A percentile compares a stretch with the other conserved stretches of the same genome.
phyloP scores from a whole-genome alignment of 2,329 filamentous ascomycete species.

The Aspergillus floridensis region DNA sequence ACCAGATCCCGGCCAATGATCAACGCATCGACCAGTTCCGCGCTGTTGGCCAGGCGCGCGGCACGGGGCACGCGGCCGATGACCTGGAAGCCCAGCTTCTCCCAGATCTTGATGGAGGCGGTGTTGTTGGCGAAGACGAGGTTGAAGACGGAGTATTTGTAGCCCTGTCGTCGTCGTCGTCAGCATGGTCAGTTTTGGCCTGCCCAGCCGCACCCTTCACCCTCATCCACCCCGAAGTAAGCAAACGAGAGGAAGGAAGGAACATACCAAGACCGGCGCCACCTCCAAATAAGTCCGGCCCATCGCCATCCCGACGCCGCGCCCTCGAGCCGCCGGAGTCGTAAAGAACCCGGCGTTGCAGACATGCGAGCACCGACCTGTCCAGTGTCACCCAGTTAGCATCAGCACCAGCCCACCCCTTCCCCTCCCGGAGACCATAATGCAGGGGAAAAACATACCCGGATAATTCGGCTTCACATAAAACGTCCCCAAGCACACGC shows the following conservation, averaged over 20 bases:
- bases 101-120: conserved; percentile 40
- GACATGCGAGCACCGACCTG: conserved; percentile 41
- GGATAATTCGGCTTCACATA: conserved; percentile 45
- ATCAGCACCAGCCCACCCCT: neutral
- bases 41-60: conserved; percentile 36
- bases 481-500: conserved; percentile 39
- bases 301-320: conserved; percentile 37
- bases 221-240: neutral
- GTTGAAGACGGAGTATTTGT: conserved; percentile 44
- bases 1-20: conserved; percentile 37
- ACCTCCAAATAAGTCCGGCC: conserved; percentile 38
- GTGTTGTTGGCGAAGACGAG: conserved; percentile 42
- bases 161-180: conserved; percentile 26
- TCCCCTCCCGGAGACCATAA: no score
- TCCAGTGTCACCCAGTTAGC: neutral
- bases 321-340: conserved; percentile 30
- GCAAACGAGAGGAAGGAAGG: neutral
- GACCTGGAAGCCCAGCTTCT: conserved; percentile 37
- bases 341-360: conserved; percentile 41
- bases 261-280: conserved; percentile 36
- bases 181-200: no score
- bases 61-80: conserved; percentile 39
- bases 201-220: neutral
- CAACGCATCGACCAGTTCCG: conserved; percentile 39
- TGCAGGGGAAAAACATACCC: conserved; percentile 22